Evolutionary conservation across 1,139 yeast species (phyloP).

Genomic region (Pichia sp.): DNA sequence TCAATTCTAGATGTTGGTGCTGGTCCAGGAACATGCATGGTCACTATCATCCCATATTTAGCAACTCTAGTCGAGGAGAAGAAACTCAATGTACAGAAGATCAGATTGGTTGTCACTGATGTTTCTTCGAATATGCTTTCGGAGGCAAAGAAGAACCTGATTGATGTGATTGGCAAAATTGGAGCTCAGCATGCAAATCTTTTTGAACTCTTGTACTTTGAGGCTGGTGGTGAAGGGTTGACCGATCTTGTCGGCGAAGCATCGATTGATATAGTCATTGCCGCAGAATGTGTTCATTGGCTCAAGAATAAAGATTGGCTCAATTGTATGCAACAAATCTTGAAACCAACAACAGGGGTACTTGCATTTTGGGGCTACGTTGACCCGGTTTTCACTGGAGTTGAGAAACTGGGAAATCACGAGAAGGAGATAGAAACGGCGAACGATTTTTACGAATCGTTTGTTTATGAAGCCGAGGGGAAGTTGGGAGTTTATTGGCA

Average conservation of each 20-base stretch:
- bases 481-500: slow-evolving; percentile 70
- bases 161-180: slow-evolving; percentile 11
- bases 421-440: slow-evolving; percentile 32
- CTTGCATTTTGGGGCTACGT: slow-evolving; percentile 77
- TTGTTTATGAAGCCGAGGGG: slow-evolving; percentile 37
- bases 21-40: slow-evolving; percentile 61
- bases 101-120: slow-evolving; percentile 61
- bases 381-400: slow-evolving; percentile 51
- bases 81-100: slow-evolving; percentile 35
- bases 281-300: slow-evolving; percentile 84
- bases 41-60: slow-evolving; percentile 10
- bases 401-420: slow-evolving; percentile 21
- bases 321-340: slow-evolving; percentile 43
- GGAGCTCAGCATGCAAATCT: slow-evolving; percentile 19
- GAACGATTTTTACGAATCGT: slow-evolving; percentile 35
- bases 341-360: slow-evolving; percentile 54
- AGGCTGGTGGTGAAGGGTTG: slow-evolving; percentile 34
- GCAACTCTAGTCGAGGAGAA: not conserved
- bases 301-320: slow-evolving; percentile 54
- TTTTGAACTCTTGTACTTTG: slow-evolving; percentile 24
- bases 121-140: slow-evolving; percentile 61
- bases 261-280: slow-evolving; percentile 57
- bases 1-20: slow-evolving; percentile 64
- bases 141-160: slow-evolving; percentile 22
- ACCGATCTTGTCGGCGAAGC: slow-evolving; percentile 20